These are phyloP conservation scores for Sicyos edulis DNA, from an alignment of 306 rosid genomes.

Conservation along the genomic window DNA sequence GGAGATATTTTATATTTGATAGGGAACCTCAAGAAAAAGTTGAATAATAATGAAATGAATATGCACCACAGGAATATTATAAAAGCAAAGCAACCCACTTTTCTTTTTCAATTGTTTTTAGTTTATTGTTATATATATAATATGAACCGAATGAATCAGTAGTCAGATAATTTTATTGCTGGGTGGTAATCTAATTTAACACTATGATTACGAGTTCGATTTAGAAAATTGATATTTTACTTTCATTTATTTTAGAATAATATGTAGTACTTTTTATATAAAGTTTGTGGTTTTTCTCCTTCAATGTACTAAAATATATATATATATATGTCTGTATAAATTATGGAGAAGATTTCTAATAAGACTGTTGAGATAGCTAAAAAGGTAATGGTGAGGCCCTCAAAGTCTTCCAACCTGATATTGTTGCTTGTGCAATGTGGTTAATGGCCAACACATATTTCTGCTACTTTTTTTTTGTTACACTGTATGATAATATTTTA, in stretches of 20 bases:
- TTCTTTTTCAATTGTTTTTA: neutral
- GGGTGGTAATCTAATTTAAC: no score
- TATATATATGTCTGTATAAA: no score
- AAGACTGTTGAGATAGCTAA: neutral
- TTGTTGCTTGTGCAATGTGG: neutral
- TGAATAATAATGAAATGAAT: neutral
- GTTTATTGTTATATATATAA: no score
- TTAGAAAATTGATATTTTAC: no score
- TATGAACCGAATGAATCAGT: no score
- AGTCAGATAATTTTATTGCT: no score
- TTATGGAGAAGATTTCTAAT: neutral
- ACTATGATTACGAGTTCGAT: no score
- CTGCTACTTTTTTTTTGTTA: no score
- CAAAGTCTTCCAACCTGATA: neutral
- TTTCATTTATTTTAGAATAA: no score
- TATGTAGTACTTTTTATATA: no score
- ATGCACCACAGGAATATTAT: neutral
- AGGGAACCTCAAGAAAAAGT: slow-evolving; percentile 13
- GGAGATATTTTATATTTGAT: neutral
- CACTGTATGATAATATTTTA: neutral
- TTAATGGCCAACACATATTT: neutral
- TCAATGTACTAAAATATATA: no score
- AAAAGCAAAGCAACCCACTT: neutral
- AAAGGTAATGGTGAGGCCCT: neutral
- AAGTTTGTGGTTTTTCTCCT: no score